Evolutionary conservation across 2,329 filamentous ascomycete genomes (phyloP).

Genomic region (Hypoxylon sp.): DNA sequence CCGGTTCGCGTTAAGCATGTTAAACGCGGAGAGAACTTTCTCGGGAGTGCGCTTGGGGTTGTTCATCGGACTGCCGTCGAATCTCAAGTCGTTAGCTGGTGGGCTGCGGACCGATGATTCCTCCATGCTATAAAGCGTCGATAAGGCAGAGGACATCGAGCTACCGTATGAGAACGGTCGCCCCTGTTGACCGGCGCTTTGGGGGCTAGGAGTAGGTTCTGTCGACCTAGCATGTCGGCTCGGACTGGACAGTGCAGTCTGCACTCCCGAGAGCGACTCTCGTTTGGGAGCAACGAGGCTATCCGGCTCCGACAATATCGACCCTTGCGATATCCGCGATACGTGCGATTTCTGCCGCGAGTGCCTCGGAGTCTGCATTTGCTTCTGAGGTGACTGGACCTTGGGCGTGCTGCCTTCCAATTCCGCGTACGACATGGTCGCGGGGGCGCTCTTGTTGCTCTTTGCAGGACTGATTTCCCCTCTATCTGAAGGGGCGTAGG

Average conservation of each 20-base stretch:
- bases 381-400: constrained; percentile 27
- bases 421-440: constrained; percentile 46
- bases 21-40: constrained; percentile 32
- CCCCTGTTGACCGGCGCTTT: constrained; percentile 28
- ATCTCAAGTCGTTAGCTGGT: constrained; percentile 25
- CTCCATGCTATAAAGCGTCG: constrained; percentile 70
- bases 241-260: constrained; percentile 61
- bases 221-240: constrained; percentile 54
- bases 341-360: constrained; percentile 46
- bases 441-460: constrained; percentile 53
- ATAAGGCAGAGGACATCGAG: constrained; percentile 67
- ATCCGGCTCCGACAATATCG: constrained; percentile 58
- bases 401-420: constrained; percentile 45
- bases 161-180: constrained; percentile 55
- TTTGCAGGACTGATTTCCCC: constrained; percentile 50
- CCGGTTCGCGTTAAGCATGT: constrained; percentile 27
- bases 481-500: constrained; percentile 34
- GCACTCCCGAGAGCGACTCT: constrained; percentile 56
- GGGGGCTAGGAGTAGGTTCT: constrained; percentile 32
- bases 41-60: constrained; percentile 24
- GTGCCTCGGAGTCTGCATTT: constrained; percentile 38
- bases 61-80: constrained; percentile 20
- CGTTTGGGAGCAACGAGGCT: constrained; percentile 59
- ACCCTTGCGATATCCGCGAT: constrained; percentile 55
- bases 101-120: constrained; percentile 59